These are phyloP conservation scores for Wickerhamomyces subpelliculosus DNA, from an alignment of 805 yeast genomes.

Conservation along the genomic window DNA sequence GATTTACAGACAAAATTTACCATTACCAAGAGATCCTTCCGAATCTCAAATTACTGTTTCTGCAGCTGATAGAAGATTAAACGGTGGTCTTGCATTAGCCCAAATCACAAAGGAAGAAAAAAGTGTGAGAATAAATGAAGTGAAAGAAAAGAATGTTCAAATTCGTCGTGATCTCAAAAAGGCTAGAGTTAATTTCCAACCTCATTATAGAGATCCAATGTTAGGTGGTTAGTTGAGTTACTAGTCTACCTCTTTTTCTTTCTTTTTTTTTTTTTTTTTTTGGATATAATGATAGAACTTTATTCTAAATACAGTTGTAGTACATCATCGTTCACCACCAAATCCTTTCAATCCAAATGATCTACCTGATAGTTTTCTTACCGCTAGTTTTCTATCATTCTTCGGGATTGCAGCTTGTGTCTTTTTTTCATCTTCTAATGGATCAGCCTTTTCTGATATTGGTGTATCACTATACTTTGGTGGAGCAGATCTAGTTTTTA, in stretches of 20 bases:
- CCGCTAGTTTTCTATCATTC: constrained; percentile 15
- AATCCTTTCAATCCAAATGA: constrained; percentile 24
- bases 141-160: constrained; percentile 35
- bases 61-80: constrained; percentile 67
- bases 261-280: no score
- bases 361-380: constrained; percentile 24
- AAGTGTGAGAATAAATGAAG: constrained; percentile 32
- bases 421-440: constrained; percentile 7
- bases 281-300: neutral
- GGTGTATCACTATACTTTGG: constrained; percentile 20
- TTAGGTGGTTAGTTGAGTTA: constrained; percentile 30
- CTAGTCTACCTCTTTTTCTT: no score
- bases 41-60: constrained; percentile 73
- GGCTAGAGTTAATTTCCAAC: constrained; percentile 62
- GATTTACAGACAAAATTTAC: constrained; percentile 60
- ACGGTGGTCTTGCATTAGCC: no score
- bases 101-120: constrained; percentile 48
- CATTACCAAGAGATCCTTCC: constrained; percentile 34
- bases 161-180: constrained; percentile 53
- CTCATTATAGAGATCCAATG: constrained; percentile 74
- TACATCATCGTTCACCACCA: constrained; percentile 13
- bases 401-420: constrained; percentile 3
- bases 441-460: constrained; percentile 9
- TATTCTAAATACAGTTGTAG: neutral
- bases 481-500: constrained; percentile 8